Base-by-base conservation (phyloP, 169 alveolate genomes). In the Plasmodium berghei region DNA sequence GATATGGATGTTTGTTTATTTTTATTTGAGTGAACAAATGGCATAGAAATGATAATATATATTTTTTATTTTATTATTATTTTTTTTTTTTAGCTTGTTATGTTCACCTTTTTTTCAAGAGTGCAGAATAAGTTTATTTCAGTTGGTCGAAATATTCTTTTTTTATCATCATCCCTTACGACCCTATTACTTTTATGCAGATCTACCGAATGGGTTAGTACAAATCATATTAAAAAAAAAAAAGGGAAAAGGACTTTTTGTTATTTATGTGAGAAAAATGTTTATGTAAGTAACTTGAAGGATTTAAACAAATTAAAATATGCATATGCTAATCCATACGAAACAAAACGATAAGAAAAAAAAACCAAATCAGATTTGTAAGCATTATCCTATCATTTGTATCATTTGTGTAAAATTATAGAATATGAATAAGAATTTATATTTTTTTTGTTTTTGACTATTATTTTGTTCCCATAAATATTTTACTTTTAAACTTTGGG, bases 201-300 rank as follows among this genome's bases (percentile, higher is more conserved):
- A 67, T 80, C 90, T 1, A 80, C 85, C 9, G 90, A 80, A 67
- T 80, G 90, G 90, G 90, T 80, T 54, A 64, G 90, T 26, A 80
- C 90, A n/a, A 49, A 80, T 71, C 90, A 80, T 58, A 80, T 80
- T 42, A 80, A 80, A 71, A 80, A 56, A 61, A 80, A 80, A 46
- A 80, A 69, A 80, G 90, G 90, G 45, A 69, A 80, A 40, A 64
- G 83, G 6, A 80, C 90, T 2, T 80, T 80, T 67, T 80, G 90
- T 66, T 80, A 80, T 59, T 58, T 80, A 40, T 80, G 90, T 66
- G 90, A 80, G 54, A 80, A 80, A 12, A 80, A 80, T 70, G 90
- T 80, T 14, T 80, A 80, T 58, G 90, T 80, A 26, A 80, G 72
- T 45, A 80, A 56, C 20, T 56, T 80, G 62, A 80, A 67, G 54